Conservation (phyloP, 805 yeast genomes). For the Hanseniaspora clermontiae region DNA sequence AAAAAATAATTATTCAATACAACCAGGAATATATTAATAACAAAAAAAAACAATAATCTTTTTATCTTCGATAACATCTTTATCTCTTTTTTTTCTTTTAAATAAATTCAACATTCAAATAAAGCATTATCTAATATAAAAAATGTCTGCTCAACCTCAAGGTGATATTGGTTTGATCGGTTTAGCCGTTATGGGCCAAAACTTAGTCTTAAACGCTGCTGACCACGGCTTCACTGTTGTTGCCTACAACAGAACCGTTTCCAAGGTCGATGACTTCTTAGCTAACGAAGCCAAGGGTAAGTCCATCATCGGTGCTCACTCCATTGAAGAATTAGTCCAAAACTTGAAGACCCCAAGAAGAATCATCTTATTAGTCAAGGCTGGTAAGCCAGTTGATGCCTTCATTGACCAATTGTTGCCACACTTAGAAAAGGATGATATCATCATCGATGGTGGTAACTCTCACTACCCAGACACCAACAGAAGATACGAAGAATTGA, state of each 20-base stretch:
- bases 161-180: conserved; percentile 98
- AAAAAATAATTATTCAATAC: too few relatives aligned
- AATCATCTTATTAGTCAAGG: conserved; percentile 86
- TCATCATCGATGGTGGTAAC: conserved; percentile 99
- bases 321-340: conserved; percentile 73
- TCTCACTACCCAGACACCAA: conserved; percentile 97
- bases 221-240: conserved; percentile 98
- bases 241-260: conserved; percentile 94
- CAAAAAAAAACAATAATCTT: too few relatives aligned
- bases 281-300: conserved; percentile 95
- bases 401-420: conserved; percentile 83
- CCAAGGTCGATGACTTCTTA: conserved; percentile 89
- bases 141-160: conserved; percentile 28
- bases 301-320: conserved; percentile 88
- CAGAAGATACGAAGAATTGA: conserved; percentile 87
- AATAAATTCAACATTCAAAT: not conserved
- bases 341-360: conserved; percentile 96
- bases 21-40: too few relatives aligned
- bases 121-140: not conserved
- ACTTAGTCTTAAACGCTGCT: conserved; percentile 92
- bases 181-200: conserved; percentile 99
- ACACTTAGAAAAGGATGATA: conserved; percentile 88
- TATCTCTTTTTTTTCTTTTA: not conserved
- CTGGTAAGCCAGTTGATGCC: conserved; percentile 88
- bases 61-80: not conserved